Percentiles rank a stretch among this genome's conserved stretches.
Evolutionary conservation across 2,329 filamentous ascomycete genomes (phyloP).

Genomic region (Epichloe elymi): DNA sequence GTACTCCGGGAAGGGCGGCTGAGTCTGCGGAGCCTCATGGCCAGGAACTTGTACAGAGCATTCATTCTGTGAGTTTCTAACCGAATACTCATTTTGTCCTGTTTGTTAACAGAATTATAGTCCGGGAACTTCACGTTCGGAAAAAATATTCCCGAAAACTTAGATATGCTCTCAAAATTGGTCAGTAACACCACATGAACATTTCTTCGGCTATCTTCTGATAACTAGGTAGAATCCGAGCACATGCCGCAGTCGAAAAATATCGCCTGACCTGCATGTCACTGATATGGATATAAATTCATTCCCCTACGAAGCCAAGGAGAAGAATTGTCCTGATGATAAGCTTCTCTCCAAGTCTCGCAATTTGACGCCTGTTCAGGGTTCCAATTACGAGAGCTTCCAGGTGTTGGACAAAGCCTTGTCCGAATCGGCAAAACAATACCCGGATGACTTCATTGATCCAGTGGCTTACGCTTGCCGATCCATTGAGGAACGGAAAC

Average conservation of each 20-base stretch:
- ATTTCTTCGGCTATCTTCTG: background rate
- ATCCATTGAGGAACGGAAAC: slow-evolving; percentile 3
- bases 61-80: background rate
- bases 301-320: background rate
- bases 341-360: background rate
- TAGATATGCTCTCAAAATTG: background rate
- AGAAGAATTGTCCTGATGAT: background rate
- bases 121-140: background rate
- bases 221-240: background rate
- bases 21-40: background rate
- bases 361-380: background rate
- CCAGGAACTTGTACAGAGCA: background rate
- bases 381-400: background rate
- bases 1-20: background rate
- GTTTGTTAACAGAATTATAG: background rate
- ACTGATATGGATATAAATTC: background rate
- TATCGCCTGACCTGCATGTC: background rate
- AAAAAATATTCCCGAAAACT: background rate
- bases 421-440: slow-evolving; percentile 2
- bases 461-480: slow-evolving; percentile 3
- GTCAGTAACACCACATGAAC: background rate
- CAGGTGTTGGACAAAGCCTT: slow-evolving; percentile 4
- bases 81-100: too few relatives aligned
- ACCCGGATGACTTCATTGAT: slow-evolving; percentile 1
- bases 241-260: background rate